Conservation (phyloP, 441 rosid genomes). For the Erodium moschatum region DNA sequence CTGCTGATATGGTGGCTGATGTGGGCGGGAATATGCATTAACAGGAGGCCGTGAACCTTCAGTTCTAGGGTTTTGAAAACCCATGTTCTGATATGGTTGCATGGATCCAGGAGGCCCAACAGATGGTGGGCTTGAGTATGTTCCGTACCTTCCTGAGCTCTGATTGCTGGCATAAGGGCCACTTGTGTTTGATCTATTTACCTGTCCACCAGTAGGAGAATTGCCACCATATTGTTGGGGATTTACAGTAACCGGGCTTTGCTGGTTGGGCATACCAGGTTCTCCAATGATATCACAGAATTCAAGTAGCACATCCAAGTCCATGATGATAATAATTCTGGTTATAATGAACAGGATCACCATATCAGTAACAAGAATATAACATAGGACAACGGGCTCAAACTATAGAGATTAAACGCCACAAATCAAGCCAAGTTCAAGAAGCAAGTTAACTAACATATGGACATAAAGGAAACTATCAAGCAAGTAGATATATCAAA, state of each 20-base stretch:
- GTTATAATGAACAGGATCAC: neutral
- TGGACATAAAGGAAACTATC: neutral
- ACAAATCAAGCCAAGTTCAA: neutral
- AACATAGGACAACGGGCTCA: neutral
- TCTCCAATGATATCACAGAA: constrained; percentile 42
- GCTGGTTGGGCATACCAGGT: constrained; percentile 33
- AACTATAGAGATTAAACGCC: neutral
- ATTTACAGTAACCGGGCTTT: constrained; percentile 20
- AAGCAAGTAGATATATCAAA: neutral
- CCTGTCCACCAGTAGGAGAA: constrained; percentile 21
- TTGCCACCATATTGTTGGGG: constrained; percentile 24
- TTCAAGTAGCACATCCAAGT: constrained; percentile 42
- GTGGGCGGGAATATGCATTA: constrained; percentile 26
- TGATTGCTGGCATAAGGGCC: constrained; percentile 21
- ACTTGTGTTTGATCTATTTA: constrained; percentile 27
- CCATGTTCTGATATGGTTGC: constrained; percentile 27
- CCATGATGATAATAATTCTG: constrained; percentile 63
- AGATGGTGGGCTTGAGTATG: neutral
- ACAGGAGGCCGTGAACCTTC: constrained; percentile 33
- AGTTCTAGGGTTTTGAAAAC: constrained; percentile 31
- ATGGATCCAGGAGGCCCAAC: constrained; percentile 25
- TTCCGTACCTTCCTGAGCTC: constrained; percentile 15
- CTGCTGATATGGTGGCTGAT: constrained; percentile 31
- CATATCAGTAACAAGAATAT: neutral
- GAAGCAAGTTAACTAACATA: neutral